These are phyloP conservation scores for Claviceps sp. DNA, from an alignment of 2,329 filamentous ascomycete species.

Conservation along the genomic window DNA sequence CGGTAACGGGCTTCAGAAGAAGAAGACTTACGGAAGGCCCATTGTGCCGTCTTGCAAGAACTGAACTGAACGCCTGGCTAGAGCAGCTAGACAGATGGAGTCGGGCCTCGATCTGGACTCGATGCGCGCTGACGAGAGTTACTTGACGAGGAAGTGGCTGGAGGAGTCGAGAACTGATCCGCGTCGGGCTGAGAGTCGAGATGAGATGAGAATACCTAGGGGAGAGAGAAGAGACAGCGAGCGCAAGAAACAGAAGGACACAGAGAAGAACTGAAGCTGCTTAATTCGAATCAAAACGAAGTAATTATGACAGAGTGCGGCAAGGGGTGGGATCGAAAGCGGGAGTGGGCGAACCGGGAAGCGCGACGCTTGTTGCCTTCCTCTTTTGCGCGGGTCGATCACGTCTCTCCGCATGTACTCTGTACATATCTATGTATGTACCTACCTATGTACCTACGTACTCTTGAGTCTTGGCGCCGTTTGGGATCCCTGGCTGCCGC, in stretches of 20 bases:
- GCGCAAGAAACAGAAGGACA: neutral
- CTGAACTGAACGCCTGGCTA: neutral
- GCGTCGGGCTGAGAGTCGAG: neutral
- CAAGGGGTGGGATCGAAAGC: neutral
- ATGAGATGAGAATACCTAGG: too few species aligned
- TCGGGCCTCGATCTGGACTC: neutral
- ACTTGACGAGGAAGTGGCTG: too few species aligned
- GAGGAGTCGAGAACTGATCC: neutral
- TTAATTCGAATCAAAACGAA: too few species aligned
- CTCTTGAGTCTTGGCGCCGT: too few species aligned
- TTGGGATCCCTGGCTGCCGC: too few species aligned
- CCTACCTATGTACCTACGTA: too few species aligned
- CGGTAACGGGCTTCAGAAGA: neutral
- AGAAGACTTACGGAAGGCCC: conserved; percentile 34
- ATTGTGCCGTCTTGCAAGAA: conserved; percentile 15
- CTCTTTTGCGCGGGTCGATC: neutral
- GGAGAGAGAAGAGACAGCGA: neutral
- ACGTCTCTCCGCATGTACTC: neutral
- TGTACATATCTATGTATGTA: neutral
- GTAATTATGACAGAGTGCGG: too few species aligned
- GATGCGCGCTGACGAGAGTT: neutral
- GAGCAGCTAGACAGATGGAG: neutral
- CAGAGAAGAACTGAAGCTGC: neutral
- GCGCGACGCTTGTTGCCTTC: neutral
- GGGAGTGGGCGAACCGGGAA: neutral